Conservation (phyloP, 1,139 yeast genomes). For the Zygosaccharomyces sapae region DNA sequence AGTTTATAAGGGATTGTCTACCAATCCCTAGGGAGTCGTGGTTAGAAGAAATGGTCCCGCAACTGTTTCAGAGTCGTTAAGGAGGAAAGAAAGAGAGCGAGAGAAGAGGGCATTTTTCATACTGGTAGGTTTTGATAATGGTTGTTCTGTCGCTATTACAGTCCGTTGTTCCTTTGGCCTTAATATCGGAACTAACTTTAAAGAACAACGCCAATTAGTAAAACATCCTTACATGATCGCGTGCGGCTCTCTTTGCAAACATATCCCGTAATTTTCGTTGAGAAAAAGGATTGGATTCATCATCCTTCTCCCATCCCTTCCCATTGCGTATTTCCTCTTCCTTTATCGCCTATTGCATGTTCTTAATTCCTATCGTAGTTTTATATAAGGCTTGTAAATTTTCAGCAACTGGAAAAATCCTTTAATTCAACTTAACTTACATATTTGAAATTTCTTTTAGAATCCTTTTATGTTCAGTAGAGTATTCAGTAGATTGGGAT, state of each 20-base stretch:
- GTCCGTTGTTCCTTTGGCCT: neutral
- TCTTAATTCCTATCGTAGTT: neutral
- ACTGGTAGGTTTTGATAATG: neutral
- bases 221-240: slow-evolving; percentile 1
- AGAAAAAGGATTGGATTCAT: neutral
- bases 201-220: neutral
- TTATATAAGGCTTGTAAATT: neutral
- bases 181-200: neutral
- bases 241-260: neutral
- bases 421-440: too few species aligned
- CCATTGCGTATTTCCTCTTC: neutral
- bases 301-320: neutral
- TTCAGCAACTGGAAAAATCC: neutral
- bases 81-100: neutral
- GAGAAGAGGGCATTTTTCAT: neutral
- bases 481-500: slow-evolving; percentile 2
- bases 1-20: slow-evolving; percentile 84
- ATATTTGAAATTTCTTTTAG: neutral
- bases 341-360: neutral
- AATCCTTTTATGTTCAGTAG: neutral
- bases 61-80: slow-evolving; percentile 27
- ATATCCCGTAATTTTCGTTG: neutral
- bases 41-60: slow-evolving; percentile 63
- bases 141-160: neutral
- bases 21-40: slow-evolving; percentile 59